Evolutionary conservation across 176 grass and related monocot genomes (phyloP), one percentile per base, ranked within the genome.

Genomic region (Triticum turgidum): DNA sequence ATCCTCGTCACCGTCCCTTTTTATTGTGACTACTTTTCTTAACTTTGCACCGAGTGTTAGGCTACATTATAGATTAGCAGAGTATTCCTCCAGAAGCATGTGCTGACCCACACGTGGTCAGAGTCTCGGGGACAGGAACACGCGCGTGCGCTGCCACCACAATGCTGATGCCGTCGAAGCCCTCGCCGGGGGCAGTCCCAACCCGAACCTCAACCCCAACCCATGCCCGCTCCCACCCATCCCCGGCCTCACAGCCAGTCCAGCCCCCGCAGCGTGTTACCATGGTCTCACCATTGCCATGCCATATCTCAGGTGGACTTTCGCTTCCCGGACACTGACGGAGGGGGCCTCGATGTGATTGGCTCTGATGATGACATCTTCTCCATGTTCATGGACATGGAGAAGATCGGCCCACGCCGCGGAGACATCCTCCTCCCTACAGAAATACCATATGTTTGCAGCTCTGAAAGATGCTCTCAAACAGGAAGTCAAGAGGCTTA

Each of bases 281-380:
- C 67, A 61, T 82, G 86, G 59, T 62, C 69, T 1, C 92, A 91
- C 82, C 97, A 99, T 90, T 90, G 94, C 69, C 90, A 92, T 65
- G 90, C 97, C 80, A 96, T 90, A 99, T 99, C 94, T 92, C 92
- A 99, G 90, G 54, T 96, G 11, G 85, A 92, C 82, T 96, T 99
- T 75, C 90, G 92, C 73, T 78, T 96, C 80, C 87, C 97, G 8
- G 92, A 92, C 39, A 65, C 32, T 17, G 88, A 80, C 7, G 77
- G 41, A 2, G 92, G 61, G 3, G 86, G 85, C 84, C 86, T 88
- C 64, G 90, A 96, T 44, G 94, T 94, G 86, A 91, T 96, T 64
- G 94, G 80, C 58, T 96, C 97, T 37, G 94, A 96, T 59, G 97
- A 99, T 30, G 90, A 99, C 87, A 89, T 99, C 85, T 96, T 99